A percentile compares a stretch with the other conserved stretches of the same genome.
Conservation (phyloP, 2,329 filamentous ascomycete genomes). For the Trichoderma koningiopsis region DNA sequence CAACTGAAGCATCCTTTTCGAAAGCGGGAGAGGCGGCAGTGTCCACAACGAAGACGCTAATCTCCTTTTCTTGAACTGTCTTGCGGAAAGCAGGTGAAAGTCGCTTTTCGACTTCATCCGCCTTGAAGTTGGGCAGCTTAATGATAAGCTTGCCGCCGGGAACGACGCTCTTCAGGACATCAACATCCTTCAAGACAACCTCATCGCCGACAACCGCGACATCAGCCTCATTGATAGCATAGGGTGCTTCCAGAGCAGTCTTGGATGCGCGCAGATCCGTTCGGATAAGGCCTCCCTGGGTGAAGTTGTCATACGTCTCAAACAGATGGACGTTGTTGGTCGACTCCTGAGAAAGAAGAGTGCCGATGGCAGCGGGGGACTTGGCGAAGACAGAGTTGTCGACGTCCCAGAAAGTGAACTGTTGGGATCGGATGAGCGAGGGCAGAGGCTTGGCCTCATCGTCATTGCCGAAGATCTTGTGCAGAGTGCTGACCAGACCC, state of each 20-base stretch:
- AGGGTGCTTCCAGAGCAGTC: conserved; percentile 82
- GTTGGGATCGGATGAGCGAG: conserved; percentile 63
- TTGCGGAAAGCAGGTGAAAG: conserved; percentile 72
- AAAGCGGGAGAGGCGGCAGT: conserved; percentile 66
- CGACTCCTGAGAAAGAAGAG: conserved; percentile 70
- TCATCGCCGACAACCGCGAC: conserved; percentile 77
- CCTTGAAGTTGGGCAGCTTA: conserved; percentile 76
- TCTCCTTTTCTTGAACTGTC: conserved; percentile 67
- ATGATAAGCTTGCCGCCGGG: conserved; percentile 72
- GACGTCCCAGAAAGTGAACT: conserved; percentile 93
- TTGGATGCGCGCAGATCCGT: conserved; percentile 83
- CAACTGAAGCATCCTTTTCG: conserved; percentile 64
- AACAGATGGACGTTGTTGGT: conserved; percentile 63
- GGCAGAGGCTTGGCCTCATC: conserved; percentile 46
- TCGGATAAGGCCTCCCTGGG: conserved; percentile 75
- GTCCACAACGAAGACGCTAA: conserved; percentile 77
- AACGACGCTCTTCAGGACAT: conserved; percentile 71
- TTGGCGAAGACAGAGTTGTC: conserved; percentile 70
- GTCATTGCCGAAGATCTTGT: conserved; percentile 58
- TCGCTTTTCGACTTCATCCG: conserved; percentile 88
- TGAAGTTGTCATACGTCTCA: conserved; percentile 66
- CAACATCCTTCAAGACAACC: conserved; percentile 76
- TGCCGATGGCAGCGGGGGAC: conserved; percentile 63
- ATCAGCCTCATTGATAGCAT: conserved; percentile 77
- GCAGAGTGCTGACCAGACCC: conserved; percentile 53